Percentiles rank a stretch among this genome's conserved stretches.
phyloP scores from a whole-genome alignment of 2,329 filamentous ascomycete genomes.

The Sporothrix curviconia region DNA sequence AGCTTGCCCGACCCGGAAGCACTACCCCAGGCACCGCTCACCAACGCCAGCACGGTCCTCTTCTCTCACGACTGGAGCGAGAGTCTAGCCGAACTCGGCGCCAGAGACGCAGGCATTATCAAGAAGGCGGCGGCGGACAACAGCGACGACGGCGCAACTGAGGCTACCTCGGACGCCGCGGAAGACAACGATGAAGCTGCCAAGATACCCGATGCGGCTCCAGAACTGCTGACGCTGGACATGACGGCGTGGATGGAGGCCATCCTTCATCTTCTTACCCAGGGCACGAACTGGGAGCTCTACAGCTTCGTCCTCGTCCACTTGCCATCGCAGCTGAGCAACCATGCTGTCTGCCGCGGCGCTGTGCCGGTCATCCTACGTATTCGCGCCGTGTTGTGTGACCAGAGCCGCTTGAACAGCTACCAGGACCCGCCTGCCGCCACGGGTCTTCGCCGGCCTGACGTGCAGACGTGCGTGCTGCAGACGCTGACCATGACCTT shows the following conservation, averaged over 20 bases:
- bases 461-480: constrained; percentile 83
- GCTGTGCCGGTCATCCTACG: constrained; percentile 69
- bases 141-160: background rate
- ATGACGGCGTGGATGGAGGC: constrained; percentile 69
- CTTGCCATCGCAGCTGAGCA: constrained; percentile 79
- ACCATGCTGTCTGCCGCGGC: constrained; percentile 75
- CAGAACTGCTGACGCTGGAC: constrained; percentile 37
- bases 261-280: constrained; percentile 65
- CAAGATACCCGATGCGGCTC: background rate
- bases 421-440: constrained; percentile 75
- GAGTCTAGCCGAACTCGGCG: constrained; percentile 11
- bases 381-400: constrained; percentile 69
- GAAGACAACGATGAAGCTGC: background rate
- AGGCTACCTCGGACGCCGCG: no score
- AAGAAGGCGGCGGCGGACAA: background rate
- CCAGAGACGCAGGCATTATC: constrained; percentile 10
- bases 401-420: constrained; percentile 69
- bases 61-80: constrained; percentile 33
- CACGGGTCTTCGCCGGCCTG: constrained; percentile 76
- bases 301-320: constrained; percentile 88
- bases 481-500: constrained; percentile 81
- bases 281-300: constrained; percentile 79
- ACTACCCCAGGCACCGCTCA: constrained; percentile 42
- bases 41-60: constrained; percentile 44
- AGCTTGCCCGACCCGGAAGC: constrained; percentile 50